phyloP scores from a whole-genome alignment of 495 filamentous ascomycete genomes.

The Hypoxylon trugodes region DNA sequence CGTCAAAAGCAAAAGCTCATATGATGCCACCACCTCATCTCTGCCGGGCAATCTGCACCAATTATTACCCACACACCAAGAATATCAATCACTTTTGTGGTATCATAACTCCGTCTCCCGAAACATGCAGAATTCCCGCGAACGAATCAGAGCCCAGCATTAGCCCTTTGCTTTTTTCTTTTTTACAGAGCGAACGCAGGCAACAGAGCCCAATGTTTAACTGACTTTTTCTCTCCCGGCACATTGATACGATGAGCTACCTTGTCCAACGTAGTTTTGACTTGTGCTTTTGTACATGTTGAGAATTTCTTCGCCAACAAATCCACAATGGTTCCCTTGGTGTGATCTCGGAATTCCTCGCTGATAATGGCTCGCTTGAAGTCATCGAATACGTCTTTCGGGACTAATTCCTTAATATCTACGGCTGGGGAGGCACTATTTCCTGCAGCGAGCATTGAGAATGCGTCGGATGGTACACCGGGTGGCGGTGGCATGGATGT shows the following conservation, averaged over 20 bases:
- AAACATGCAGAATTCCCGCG: neutral
- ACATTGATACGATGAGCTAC: conserved; percentile 68
- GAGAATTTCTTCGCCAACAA: conserved; percentile 77
- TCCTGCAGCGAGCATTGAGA: conserved; percentile 6
- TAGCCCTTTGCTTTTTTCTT: neutral
- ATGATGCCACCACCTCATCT: too few species aligned
- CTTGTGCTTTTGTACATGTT: conserved; percentile 71
- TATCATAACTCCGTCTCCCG: conserved; percentile 11
- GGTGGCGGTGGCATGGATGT: conserved; percentile 38
- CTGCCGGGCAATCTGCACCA: too few species aligned
- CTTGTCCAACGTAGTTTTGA: conserved; percentile 75
- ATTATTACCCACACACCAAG: too few species aligned
- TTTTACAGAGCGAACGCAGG: conserved; percentile 10
- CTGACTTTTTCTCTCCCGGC: conserved; percentile 55
- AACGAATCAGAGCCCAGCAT: neutral
- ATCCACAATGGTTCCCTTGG: conserved; percentile 79
- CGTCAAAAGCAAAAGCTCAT: too few species aligned
- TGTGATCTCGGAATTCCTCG: conserved; percentile 61
- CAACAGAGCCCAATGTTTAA: conserved; percentile 39
- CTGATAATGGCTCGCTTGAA: conserved; percentile 77
- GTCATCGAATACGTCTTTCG: conserved; percentile 69
- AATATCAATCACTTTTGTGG: too few species aligned
- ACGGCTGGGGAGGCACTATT: conserved; percentile 6
- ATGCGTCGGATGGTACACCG: conserved; percentile 18
- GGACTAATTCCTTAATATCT: conserved; percentile 59